Base-by-base conservation (phyloP, 1,139 yeast genomes). In the Taiozyma onychis region DNA sequence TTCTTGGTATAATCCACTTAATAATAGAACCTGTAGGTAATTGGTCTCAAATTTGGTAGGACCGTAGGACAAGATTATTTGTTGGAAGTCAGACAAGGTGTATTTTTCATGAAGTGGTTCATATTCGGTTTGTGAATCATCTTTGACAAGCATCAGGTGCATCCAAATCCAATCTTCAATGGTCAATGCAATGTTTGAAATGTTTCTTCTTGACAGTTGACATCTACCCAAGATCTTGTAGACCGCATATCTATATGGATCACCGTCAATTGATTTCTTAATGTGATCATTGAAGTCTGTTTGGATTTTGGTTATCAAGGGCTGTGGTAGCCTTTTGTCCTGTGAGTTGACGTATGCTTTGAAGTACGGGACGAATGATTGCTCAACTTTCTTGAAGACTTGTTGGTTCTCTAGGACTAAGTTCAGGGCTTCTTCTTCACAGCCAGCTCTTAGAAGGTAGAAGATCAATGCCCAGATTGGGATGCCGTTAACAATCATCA, bases 81-180 rank as follows among this genome's bases (percentile, higher is more conserved):
- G 77, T 67, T 89, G 97, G 58, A 95, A 77, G 62, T 90, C 95
- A 35, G 67, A 68, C 56, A 93, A 73, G 1, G 85, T 76, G 66
- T 89, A 93, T 55, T 79, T 78, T 60, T 88, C 97, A 64, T 81
- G 85, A 10, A 81, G 73, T 45, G 85, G 78, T 51, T 74, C 78
- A 24, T 73, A 68, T 26, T 55, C 67, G 14, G 63, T 57, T 44
- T 63, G 64, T 41, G 67, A 68, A 47, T 72, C 75, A 59, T 87
- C 95, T 53, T 84, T 81, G 18, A 87, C 80, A 34, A 91, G 74
- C 63, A 84, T 78, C 51, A 93, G 76, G 68, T 93, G 97, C 65
- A 88, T 80, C 99, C 99, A 93, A 49, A 91, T 69, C 99, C 99
- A 93, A 68, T 93, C 99, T 66, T 93, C 99, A 48, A 91, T 80